A percentile compares a stretch with the other conserved stretches of the same genome.
These are phyloP conservation scores for Juglanconis juglandina DNA, from an alignment of 2,329 filamentous ascomycete species.

Conservation along the genomic window DNA sequence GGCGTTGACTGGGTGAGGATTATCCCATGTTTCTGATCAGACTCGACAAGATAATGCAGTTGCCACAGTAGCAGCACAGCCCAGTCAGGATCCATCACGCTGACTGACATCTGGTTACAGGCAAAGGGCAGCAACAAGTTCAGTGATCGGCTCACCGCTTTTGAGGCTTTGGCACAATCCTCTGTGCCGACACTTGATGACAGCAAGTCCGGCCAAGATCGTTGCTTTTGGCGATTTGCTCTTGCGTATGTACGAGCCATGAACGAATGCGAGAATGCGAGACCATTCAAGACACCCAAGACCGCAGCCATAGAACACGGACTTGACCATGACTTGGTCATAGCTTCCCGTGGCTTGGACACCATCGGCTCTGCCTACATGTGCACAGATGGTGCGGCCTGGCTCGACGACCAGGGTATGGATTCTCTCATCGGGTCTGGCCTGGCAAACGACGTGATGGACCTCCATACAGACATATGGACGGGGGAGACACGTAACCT, in stretches of 20 bases:
- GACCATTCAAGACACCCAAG: slow-evolving; percentile 4
- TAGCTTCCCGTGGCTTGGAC: background rate
- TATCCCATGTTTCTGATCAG: background rate
- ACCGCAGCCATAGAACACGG: background rate
- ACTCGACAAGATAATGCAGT: background rate
- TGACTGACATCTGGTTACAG: background rate
- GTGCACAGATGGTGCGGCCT: slow-evolving; percentile 1
- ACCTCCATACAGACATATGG: slow-evolving; percentile 4
- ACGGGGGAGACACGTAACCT: slow-evolving; percentile 1
- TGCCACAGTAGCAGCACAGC: background rate
- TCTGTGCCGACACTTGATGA: background rate
- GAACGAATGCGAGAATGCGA: slow-evolving; percentile 9
- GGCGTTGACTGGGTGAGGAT: background rate
- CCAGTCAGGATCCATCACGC: background rate
- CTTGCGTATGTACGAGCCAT: background rate
- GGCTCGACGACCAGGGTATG: slow-evolving; percentile 5
- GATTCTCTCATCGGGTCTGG: background rate
- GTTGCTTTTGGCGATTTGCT: slow-evolving; percentile 5
- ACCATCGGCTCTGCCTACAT: slow-evolving; percentile 3
- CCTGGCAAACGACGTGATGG: slow-evolving; percentile 6
- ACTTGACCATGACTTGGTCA: background rate
- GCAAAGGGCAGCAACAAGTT: background rate
- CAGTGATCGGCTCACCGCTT: background rate
- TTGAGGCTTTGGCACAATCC: background rate
- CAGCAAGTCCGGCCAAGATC: background rate